phyloP scores from a whole-genome alignment of 2,329 filamentous ascomycete species.

The Botrytis paeoniae region DNA sequence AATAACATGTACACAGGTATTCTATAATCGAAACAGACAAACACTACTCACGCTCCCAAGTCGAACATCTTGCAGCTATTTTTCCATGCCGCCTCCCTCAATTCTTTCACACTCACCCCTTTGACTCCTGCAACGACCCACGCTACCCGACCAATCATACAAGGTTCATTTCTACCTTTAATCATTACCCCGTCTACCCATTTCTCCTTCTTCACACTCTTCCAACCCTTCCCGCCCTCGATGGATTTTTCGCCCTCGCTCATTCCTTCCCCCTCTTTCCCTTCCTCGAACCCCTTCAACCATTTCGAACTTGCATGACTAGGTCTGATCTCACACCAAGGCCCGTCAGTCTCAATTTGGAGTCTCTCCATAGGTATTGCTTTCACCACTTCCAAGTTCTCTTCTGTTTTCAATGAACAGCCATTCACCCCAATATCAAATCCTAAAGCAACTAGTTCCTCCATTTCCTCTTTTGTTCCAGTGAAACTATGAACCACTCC shows the following conservation, averaged over 20 bases:
- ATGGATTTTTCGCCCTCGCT: constrained; percentile 8
- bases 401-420: constrained; percentile 90
- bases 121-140: constrained; percentile 85
- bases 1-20: background rate
- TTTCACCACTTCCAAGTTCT: constrained; percentile 83
- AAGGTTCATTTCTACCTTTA: constrained; percentile 93
- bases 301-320: constrained; percentile 66
- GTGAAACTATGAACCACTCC: constrained; percentile 96
- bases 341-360: constrained; percentile 95
- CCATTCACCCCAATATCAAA: constrained; percentile 95
- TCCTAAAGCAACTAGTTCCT: constrained; percentile 72
- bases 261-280: constrained; percentile 28
- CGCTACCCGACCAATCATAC: constrained; percentile 82
- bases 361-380: constrained; percentile 74
- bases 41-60: constrained; percentile 48
- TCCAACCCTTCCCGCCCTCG: constrained; percentile 53
- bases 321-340: constrained; percentile 93
- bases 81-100: constrained; percentile 80
- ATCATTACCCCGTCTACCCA: constrained; percentile 86
- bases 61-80: constrained; percentile 82
- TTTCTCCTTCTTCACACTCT: constrained; percentile 92
- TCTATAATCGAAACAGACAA: background rate
- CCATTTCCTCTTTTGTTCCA: constrained; percentile 81
- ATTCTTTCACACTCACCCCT: constrained; percentile 71
- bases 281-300: constrained; percentile 34